These are phyloP conservation scores for Mycosarcoma maydis DNA, from an alignment of 1,284 basidiomycete species.

Conservation along the genomic window DNA sequence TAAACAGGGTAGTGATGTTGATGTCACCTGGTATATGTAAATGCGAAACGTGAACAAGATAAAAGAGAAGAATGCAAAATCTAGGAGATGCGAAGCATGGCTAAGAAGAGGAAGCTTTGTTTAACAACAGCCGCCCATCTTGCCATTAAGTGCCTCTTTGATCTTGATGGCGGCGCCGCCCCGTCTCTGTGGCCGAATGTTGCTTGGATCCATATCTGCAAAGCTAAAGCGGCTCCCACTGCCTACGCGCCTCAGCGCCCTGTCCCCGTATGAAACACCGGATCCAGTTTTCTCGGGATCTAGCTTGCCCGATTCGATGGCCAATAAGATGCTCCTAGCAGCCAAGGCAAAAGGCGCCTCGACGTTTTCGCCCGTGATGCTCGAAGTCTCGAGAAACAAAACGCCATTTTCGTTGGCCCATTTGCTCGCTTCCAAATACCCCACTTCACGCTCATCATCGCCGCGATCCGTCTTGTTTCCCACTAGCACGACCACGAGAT, in stretches of 20 bases:
- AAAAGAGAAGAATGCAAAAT: neutral
- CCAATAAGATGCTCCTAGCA: conserved; percentile 87
- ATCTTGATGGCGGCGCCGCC: conserved; percentile 23
- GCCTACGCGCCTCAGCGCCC: conserved; percentile 72
- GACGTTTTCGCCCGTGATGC: conserved; percentile 89
- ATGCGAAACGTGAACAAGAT: neutral
- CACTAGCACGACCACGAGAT: conserved; percentile 88
- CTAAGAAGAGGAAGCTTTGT: neutral
- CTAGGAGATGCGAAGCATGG: neutral
- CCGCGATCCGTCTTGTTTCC: conserved; percentile 92
- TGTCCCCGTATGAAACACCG: conserved; percentile 94
- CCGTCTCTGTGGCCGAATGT: conserved; percentile 13
- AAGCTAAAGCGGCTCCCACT: conserved; percentile 51
- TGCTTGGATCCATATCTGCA: conserved; percentile 47
- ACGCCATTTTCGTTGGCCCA: conserved; percentile 91
- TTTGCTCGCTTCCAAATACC: conserved; percentile 88
- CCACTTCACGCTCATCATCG: conserved; percentile 89
- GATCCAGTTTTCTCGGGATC: conserved; percentile 93
- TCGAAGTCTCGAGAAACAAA: conserved; percentile 87
- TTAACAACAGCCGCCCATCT: conserved; percentile 48
- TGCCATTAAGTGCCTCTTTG: conserved; percentile 41
- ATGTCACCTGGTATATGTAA: conserved; percentile 33
- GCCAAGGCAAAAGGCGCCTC: conserved; percentile 91
- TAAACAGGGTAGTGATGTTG: conserved; percentile 14
- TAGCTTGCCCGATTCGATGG: conserved; percentile 88